Base-by-base conservation (phyloP, 163 green algal genomes). In the Prototheca cutis region DNA sequence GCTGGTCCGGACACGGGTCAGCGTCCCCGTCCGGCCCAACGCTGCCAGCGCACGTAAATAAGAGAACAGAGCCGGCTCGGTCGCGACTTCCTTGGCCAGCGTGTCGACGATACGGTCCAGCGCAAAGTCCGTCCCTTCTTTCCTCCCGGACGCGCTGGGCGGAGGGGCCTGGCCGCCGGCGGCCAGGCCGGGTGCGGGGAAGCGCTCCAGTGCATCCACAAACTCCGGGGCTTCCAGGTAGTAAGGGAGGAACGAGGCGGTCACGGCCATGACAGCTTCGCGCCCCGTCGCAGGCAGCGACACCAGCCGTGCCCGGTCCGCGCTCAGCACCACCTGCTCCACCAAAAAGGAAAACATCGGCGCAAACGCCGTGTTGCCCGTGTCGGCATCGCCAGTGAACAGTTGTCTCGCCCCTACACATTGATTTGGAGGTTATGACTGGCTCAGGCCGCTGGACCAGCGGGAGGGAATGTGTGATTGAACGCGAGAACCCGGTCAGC, bases 321-420 rank as follows among this genome's bases (percentile, higher is more conserved):
- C 1, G 23, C 15, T 39, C 25, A 84, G 63, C 18, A 79, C 76
- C 13, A 86, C 62, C 15, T 73, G 62, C 30, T 77, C 52, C 2
- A 59, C 58, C 29, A 87, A 51, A 48, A 83, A 90, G 6, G 32
- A 17, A 49, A 73, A 90, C 25, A 93, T 67, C 15, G 84, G 69
- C 30, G 71, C 42, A 64, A 93, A 91, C 10, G 80, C 70, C 2
- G 53, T 58, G 1, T 59, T 55, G 17, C 67, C 73, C 13, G 68
- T 72, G 25, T 90, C 77, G n/a, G 85, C 75, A 52, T 92, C 84
- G 1, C 81, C 82, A 40, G 83, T 66, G 55, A 91, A 84, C 39
- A 93, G 72, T 76, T 90, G 84, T 29, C 65, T n/a, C n/a, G n/a
- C n/a, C n/a, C n/a, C n/a, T n/a, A n/a, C n/a, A n/a, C n/a, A n/a